Base-by-base conservation (phyloP, 257 asterid species). In the Anisodus acutangulus region DNA sequence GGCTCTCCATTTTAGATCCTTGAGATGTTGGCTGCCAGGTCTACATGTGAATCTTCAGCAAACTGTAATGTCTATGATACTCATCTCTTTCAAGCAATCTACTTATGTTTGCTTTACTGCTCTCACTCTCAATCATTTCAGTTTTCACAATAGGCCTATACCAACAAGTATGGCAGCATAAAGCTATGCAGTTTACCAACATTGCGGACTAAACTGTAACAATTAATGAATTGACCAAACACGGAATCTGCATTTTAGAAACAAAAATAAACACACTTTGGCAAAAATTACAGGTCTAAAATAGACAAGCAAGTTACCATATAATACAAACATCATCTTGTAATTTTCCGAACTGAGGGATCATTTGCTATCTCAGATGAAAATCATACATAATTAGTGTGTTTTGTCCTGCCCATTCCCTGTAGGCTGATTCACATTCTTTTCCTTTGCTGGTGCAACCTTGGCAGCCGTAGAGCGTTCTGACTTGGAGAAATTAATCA, bases 401-500 rank as follows among this genome's bases (percentile, higher is more conserved):
- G 74, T 80, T 87, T 82, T 90, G 53, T 86, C 90, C 82, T 71
- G 83, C 87, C 79, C 81, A 35, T 70, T 80, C 3, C 37, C 85
- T 41, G 86, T 59, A 82, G 91, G 43, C 82, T 87, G 88, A 57
- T 80, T 89, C 62, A 62, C 87, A 3, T 62, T 87, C 26, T 84
- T 87, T 6, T 86, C 83, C 90, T 82, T 93, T 69, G 89, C 84
- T 6, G 95, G 96, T n/a, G 92, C 88, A 26, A 89, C 90, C 84
- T 91, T 90, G 81, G 95, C 95, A 16, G 97, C 95, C 37, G 91
- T 89, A n/a, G 99, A 93, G 67, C 87, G 90, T 83, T 94, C 99
- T 2, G 98, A 87, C 88, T 94, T 97, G 62, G 98, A 94, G 87
- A 93, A 96, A 67, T 90, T 95, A 55, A 96, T 94, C 97, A 94